Percentiles rank a stretch among this genome's conserved stretches.
Evolutionary conservation across 2,329 filamentous ascomycete species (phyloP).

Genomic region (Botrytis sinoallii): DNA sequence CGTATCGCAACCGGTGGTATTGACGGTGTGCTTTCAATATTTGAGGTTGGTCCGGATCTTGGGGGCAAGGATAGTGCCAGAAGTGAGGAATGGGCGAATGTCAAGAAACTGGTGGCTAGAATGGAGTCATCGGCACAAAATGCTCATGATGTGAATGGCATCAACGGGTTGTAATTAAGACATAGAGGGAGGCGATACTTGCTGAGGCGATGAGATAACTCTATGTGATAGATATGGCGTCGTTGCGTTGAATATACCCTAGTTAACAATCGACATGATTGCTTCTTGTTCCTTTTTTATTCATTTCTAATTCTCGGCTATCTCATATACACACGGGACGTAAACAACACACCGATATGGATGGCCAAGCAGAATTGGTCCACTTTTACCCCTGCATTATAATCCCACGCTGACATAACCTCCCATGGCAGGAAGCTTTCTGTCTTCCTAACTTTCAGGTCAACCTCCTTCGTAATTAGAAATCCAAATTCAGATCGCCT

Average conservation of each 20-base stretch:
- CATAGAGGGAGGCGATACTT: neutral
- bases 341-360: neutral
- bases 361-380: neutral
- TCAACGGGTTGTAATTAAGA: constrained; percentile 14
- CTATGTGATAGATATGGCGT: constrained; percentile 27
- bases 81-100: constrained; percentile 86
- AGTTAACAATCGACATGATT: constrained; percentile 21
- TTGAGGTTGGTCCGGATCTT: constrained; percentile 80
- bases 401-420: neutral
- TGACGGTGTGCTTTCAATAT: constrained; percentile 85
- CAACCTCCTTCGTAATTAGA: neutral
- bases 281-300: neutral
- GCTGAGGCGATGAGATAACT: neutral
- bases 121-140: constrained; percentile 52
- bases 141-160: constrained; percentile 28
- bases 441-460: neutral
- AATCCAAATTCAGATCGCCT: too few species aligned
- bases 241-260: constrained; percentile 33
- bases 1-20: constrained; percentile 87
- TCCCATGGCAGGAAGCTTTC: neutral
- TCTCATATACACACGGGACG: neutral
- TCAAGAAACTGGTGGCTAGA: constrained; percentile 83
- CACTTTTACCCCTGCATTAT: neutral
- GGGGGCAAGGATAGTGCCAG: constrained; percentile 81
- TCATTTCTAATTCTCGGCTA: neutral